Evolutionary conservation across 768 basidiomycete species (phyloP), one percentile per base, ranked within the genome.

Genomic region (Lentinula boryana): DNA sequence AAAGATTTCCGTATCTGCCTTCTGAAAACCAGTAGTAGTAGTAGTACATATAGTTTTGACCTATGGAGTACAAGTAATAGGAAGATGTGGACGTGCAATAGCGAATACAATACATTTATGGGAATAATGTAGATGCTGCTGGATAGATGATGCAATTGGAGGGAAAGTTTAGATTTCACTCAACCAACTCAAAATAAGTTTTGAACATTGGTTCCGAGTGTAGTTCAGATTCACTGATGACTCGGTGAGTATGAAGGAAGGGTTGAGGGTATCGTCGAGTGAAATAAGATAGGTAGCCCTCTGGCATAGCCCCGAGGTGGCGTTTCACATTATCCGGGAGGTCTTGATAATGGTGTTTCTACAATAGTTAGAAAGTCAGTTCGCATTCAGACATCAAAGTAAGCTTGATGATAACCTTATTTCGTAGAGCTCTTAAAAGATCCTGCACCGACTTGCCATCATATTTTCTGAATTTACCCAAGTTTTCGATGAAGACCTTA

Each of bases 401-500:
- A 18, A 35, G 10, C 31, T 13, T 7, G 32, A 13, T 10, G 12
- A 1, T 7, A 4, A 72, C 85, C 83, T 99, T 98, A 72, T 98
- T 99, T 64, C 97, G 80, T 68, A 99, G 75, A 4, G 97, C 97
- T 56, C 97, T 82, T 52, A 99, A 72, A 8, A 99, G 75, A 75
- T 99, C 97, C 65, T 97, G 91, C 9, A 98, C 89, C 57, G 89
- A 91, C 68, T 79, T 79, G 18, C 91, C 93, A 69, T 98, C 93
- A 69, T 99, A 99, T 73, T 98, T 99, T 66, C 97, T 80, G 74
- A 95, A 98, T 72, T 98, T 98, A 58, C 96, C 95, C 56, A 99
- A 74, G 70, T 94, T 98, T 62, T 96, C 95, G 57, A 94, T 86
- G 72, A 99, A 93, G 12, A 88, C 76, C 66, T 87, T 92, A 76